Evolutionary conservation across 257 asterid genomes (phyloP).

Genomic region (Gentiana macrophylla): DNA sequence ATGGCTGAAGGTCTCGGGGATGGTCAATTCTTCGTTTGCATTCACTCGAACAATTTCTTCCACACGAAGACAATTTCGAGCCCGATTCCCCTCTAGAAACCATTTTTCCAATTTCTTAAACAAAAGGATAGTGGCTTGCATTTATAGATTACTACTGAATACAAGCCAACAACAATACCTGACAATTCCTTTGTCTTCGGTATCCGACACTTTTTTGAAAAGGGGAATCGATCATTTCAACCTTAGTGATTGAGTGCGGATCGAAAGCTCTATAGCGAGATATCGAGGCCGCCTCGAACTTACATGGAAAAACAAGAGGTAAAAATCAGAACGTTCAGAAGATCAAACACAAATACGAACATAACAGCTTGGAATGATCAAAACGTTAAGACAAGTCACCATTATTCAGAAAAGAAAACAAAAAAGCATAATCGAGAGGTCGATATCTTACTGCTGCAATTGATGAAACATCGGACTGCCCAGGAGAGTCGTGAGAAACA

Average conservation of each 20-base stretch:
- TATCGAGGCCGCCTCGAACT: slow-evolving; percentile 76
- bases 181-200: slow-evolving; percentile 76
- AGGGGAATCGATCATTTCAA: slow-evolving; percentile 82
- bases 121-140: too few relatives aligned
- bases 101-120: too few relatives aligned
- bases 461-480: slow-evolving; percentile 85
- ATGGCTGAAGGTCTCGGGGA: too few relatives aligned
- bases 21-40: too few relatives aligned
- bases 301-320: slow-evolving; percentile 18
- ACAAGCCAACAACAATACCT: slow-evolving; percentile 26
- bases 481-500: slow-evolving; percentile 95
- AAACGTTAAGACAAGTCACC: too few relatives aligned
- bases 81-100: too few relatives aligned
- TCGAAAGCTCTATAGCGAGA: slow-evolving; percentile 78
- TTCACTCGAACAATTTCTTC: too few relatives aligned
- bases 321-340: too few relatives aligned
- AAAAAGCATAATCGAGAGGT: background rate
- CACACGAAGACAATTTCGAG: too few relatives aligned
- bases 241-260: slow-evolving; percentile 82
- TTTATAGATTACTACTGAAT: too few relatives aligned
- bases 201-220: slow-evolving; percentile 53
- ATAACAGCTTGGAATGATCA: too few relatives aligned
- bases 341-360: too few relatives aligned
- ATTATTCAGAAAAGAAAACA: background rate
- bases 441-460: slow-evolving; percentile 71